phyloP scores from a whole-genome alignment of 2,329 filamentous ascomycete genomes.

The Podosphaera fusca region DNA sequence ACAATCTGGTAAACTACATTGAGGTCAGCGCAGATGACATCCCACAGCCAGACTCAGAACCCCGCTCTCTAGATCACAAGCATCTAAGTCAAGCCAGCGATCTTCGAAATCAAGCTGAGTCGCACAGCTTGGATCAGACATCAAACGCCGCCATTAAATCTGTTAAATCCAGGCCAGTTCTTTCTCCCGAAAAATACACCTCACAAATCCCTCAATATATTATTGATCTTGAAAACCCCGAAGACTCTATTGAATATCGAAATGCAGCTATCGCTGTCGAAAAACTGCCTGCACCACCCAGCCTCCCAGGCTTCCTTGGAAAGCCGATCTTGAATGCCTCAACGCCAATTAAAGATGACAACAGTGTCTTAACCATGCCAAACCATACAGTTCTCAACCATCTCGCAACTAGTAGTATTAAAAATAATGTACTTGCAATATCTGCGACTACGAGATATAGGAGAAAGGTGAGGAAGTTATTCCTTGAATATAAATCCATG shows the following conservation, averaged over 20 bases:
- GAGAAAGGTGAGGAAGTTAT: conserved; percentile 45
- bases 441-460: conserved; percentile 95
- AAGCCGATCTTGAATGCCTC: conserved; percentile 87
- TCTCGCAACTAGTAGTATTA: conserved; percentile 91
- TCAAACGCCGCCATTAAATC: conserved; percentile 16
- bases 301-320: conserved; percentile 69
- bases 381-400: conserved; percentile 96
- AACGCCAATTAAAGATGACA: conserved; percentile 90
- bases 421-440: conserved; percentile 82
- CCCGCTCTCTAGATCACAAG: conserved; percentile 3
- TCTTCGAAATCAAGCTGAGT: conserved; percentile 7
- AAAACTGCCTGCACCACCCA: conserved; percentile 63
- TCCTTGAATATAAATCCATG: neutral
- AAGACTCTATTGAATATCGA: conserved; percentile 53
- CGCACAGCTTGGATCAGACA: conserved; percentile 16
- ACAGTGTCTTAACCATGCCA: conserved; percentile 86
- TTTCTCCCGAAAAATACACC: conserved; percentile 38
- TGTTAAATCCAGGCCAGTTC: conserved; percentile 30
- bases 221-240: conserved; percentile 62
- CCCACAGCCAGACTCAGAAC: conserved; percentile 6
- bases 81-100: conserved; percentile 5
- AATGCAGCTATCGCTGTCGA: conserved; percentile 53
- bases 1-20: conserved; percentile 95
- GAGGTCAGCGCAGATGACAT: conserved; percentile 66
- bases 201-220: conserved; percentile 64